A percentile compares a stretch with the other conserved stretches of the same genome.
Evolutionary conservation across 208 protist genomes (phyloP).

Genomic region (Entamoeba dispar): DNA sequence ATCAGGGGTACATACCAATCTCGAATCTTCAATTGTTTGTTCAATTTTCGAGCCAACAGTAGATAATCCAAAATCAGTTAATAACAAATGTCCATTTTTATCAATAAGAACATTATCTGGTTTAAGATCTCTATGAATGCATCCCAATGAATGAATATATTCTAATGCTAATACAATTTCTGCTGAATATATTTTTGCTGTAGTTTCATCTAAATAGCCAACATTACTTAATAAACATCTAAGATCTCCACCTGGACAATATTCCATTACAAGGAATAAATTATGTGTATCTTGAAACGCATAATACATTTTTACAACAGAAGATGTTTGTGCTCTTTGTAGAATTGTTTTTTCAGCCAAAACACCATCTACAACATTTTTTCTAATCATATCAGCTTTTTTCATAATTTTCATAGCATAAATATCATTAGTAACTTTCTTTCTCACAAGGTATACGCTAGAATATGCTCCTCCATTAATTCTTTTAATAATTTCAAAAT

Average conservation of each 20-base stretch:
- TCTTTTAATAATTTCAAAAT: slow-evolving; percentile 4
- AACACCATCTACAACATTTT: slow-evolving; percentile 35
- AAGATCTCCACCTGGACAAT: slow-evolving; percentile 49
- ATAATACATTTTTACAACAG: slow-evolving; percentile 37
- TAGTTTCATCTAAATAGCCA: not conserved
- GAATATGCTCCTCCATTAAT: slow-evolving; percentile 6
- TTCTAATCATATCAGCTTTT: slow-evolving; percentile 33
- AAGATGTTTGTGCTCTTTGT: slow-evolving; percentile 17
- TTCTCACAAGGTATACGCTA: not conserved
- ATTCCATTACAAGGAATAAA: slow-evolving; percentile 43
- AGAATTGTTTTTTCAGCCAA: slow-evolving; percentile 32
- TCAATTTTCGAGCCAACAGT: slow-evolving; percentile 39
- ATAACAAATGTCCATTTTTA: slow-evolving; percentile 41
- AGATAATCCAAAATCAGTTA: slow-evolving; percentile 73
- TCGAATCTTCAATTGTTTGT: not conserved
- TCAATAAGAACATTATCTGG: slow-evolving; percentile 66
- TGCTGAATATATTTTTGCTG: slow-evolving; percentile 20
- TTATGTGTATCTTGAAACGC: slow-evolving; percentile 34
- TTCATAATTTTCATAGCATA: slow-evolving; percentile 43
- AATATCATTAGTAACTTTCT: slow-evolving; percentile 2
- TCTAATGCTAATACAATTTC: slow-evolving; percentile 42
- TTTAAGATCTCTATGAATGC: slow-evolving; percentile 71
- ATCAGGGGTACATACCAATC: slow-evolving; percentile 25
- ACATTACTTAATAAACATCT: slow-evolving; percentile 32
- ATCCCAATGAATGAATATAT: slow-evolving; percentile 40